Percentiles rank a stretch among this genome's conserved stretches.
Conservation (phyloP, 495 filamentous ascomycete genomes). For the Neurospora intermedia region DNA sequence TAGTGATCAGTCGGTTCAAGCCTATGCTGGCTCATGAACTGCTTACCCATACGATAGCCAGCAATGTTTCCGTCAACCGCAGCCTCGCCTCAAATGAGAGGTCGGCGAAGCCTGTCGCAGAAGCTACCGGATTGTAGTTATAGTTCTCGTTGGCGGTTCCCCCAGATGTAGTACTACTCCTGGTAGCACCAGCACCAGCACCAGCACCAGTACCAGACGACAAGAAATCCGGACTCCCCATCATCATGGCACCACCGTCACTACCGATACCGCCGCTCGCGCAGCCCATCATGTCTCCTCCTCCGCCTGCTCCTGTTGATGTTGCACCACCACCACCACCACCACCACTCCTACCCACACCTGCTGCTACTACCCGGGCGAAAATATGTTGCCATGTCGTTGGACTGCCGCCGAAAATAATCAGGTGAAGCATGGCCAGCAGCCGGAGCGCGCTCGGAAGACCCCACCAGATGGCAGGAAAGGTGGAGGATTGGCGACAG, state of each 20-base stretch:
- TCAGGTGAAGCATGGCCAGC: slow-evolving; percentile 25
- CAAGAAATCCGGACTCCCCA: background rate
- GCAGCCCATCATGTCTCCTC: slow-evolving; percentile 11
- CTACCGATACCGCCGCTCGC: background rate
- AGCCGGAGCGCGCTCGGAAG: slow-evolving; percentile 35
- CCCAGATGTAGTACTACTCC: background rate
- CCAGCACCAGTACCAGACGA: background rate
- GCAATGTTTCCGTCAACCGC: slow-evolving; percentile 63
- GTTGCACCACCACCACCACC: background rate
- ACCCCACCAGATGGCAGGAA: slow-evolving; percentile 34
- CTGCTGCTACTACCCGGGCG: slow-evolving; percentile 23
- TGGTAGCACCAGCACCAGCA: background rate
- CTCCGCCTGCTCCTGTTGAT: slow-evolving; percentile 41
- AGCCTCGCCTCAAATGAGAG: slow-evolving; percentile 27
- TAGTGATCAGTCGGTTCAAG: background rate
- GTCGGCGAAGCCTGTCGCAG: slow-evolving; percentile 7
- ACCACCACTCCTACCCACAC: slow-evolving; percentile 18
- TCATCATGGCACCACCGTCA: background rate
- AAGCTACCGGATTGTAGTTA: background rate
- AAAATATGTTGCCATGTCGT: background rate
- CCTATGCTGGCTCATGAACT: background rate
- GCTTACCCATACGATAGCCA: slow-evolving; percentile 78
- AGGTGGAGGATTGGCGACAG: slow-evolving; percentile 33
- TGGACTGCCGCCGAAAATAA: slow-evolving; percentile 9
- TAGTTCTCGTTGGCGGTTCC: background rate